phyloP scores from a whole-genome alignment of 2,329 filamentous ascomycete genomes.

The Aureobasidium mangrovei region DNA sequence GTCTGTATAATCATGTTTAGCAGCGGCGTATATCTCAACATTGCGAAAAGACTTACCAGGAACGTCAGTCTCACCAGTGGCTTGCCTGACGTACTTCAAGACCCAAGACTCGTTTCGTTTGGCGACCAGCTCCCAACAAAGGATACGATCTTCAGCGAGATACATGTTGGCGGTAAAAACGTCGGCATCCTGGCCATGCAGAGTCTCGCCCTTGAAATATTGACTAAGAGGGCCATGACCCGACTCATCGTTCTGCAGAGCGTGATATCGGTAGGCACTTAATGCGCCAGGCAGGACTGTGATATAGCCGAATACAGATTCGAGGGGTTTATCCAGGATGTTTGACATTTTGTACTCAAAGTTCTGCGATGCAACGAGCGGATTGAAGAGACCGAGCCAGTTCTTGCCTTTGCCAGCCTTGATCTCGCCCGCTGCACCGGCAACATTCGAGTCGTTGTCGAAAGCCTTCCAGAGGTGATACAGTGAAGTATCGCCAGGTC shows the following conservation, averaged over 20 bases:
- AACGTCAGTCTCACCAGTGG: constrained; percentile 95
- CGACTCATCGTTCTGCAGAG: constrained; percentile 90
- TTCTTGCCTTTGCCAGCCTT: constrained; percentile 89
- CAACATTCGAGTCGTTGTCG: constrained; percentile 93
- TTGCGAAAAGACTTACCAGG: constrained; percentile 55
- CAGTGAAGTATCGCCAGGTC: constrained; percentile 78
- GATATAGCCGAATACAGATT: constrained; percentile 97
- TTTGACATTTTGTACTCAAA: constrained; percentile 99
- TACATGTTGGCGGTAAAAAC: constrained; percentile 98
- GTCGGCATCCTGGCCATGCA: constrained; percentile 92
- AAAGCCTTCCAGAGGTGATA: constrained; percentile 99
- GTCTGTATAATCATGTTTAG: constrained; percentile 44
- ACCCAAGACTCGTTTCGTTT: constrained; percentile 95
- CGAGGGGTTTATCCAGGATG: constrained; percentile 92
- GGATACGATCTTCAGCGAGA: constrained; percentile 77
- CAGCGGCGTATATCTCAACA: neutral
- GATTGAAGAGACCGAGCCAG: constrained; percentile 78
- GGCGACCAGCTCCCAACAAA: constrained; percentile 91
- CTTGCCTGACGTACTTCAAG: constrained; percentile 93
- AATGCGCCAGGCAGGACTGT: constrained; percentile 92
- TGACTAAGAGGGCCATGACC: constrained; percentile 92
- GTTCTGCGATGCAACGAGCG: constrained; percentile 91
- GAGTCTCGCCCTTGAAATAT: constrained; percentile 97
- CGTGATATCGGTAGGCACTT: constrained; percentile 91
- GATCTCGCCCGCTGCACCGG: constrained; percentile 94